A percentile compares a stretch with the other conserved stretches of the same genome.
Conservation (phyloP, 2,329 filamentous ascomycete genomes). For the Phoma sp. region DNA sequence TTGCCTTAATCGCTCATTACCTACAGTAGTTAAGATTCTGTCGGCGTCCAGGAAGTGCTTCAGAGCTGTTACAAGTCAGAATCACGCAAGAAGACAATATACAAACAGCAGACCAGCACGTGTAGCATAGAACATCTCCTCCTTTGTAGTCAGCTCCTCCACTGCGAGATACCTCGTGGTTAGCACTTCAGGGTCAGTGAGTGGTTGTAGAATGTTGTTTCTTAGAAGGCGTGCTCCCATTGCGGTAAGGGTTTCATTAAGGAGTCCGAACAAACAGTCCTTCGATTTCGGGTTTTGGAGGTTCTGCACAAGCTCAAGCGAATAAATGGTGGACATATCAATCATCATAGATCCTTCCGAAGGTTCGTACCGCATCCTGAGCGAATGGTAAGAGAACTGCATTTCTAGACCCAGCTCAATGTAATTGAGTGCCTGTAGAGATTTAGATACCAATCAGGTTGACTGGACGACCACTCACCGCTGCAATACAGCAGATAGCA, state of each 20-base stretch:
- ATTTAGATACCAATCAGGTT: conserved; percentile 5
- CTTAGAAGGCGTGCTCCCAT: conserved; percentile 88
- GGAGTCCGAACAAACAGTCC: conserved; percentile 80
- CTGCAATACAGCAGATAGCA: conserved; percentile 83
- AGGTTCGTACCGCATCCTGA: conserved; percentile 85
- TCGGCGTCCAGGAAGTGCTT: conserved; percentile 82
- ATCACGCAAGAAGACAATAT: conserved; percentile 12
- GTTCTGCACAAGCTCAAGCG: conserved; percentile 91
- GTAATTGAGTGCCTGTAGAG: conserved; percentile 75
- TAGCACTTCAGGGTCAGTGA: conserved; percentile 74
- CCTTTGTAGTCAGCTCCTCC: conserved; percentile 79
- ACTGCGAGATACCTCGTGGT: conserved; percentile 79
- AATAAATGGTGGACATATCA: conserved; percentile 84
- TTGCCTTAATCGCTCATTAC: neutral
- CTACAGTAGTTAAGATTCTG: conserved; percentile 75
- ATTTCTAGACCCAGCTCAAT: conserved; percentile 74
- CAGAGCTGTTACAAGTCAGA: conserved; percentile 59
- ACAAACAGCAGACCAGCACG: conserved; percentile 64
- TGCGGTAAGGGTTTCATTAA: conserved; percentile 85
- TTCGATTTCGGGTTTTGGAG: conserved; percentile 78
- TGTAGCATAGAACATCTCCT: conserved; percentile 83
- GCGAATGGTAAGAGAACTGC: conserved; percentile 77
- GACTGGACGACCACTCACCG: conserved; percentile 70
- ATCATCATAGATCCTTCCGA: conserved; percentile 96
- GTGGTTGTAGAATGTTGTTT: conserved; percentile 87